Percentiles rank a stretch among this genome's conserved stretches.
phyloP scores from a whole-genome alignment of 441 rosid species.

The Erodium chrysanthum region DNA sequence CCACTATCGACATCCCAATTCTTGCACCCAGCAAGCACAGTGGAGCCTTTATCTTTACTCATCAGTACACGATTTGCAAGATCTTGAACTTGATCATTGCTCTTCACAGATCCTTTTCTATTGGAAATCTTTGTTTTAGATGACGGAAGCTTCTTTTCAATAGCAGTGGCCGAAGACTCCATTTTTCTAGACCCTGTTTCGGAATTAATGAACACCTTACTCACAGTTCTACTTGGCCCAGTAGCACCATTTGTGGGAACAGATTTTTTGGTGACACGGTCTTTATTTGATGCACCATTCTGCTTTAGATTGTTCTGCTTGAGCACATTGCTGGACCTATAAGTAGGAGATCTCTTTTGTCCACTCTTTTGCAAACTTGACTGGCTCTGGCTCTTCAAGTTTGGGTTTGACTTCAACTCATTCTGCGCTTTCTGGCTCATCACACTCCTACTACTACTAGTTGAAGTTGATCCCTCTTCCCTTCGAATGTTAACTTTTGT shows the following conservation, averaged over 20 bases:
- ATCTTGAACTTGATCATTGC: slow-evolving; percentile 25
- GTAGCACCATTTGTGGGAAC: not conserved
- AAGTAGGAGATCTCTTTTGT: slow-evolving; percentile 25
- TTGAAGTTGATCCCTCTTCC: slow-evolving; percentile 32
- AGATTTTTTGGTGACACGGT: slow-evolving; percentile 25
- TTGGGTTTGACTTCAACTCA: slow-evolving; percentile 31
- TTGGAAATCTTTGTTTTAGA: slow-evolving; percentile 33
- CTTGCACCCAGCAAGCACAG: slow-evolving; percentile 27
- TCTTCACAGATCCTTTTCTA: slow-evolving; percentile 31
- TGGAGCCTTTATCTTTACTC: slow-evolving; percentile 30
- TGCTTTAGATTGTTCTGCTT: slow-evolving; percentile 63
- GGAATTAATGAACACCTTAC: slow-evolving; percentile 33
- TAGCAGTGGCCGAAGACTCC: slow-evolving; percentile 15
- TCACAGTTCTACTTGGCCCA: slow-evolving; percentile 27
- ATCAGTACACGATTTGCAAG: slow-evolving; percentile 25
- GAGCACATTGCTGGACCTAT: slow-evolving; percentile 33
- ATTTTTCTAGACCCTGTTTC: slow-evolving; percentile 34
- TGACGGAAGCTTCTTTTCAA: slow-evolving; percentile 27
- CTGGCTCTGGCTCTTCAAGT: slow-evolving; percentile 16
- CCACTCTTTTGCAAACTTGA: too few species aligned
- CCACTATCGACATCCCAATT: slow-evolving; percentile 24
- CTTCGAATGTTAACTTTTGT: slow-evolving; percentile 35
- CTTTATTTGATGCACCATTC: slow-evolving; percentile 33
- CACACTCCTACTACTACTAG: slow-evolving; percentile 18
- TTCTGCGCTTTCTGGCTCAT: slow-evolving; percentile 32